Percentiles rank a stretch among this genome's conserved stretches.
Conservation (phyloP, 768 basidiomycete genomes). For the Rhizopogon salebrosus region DNA sequence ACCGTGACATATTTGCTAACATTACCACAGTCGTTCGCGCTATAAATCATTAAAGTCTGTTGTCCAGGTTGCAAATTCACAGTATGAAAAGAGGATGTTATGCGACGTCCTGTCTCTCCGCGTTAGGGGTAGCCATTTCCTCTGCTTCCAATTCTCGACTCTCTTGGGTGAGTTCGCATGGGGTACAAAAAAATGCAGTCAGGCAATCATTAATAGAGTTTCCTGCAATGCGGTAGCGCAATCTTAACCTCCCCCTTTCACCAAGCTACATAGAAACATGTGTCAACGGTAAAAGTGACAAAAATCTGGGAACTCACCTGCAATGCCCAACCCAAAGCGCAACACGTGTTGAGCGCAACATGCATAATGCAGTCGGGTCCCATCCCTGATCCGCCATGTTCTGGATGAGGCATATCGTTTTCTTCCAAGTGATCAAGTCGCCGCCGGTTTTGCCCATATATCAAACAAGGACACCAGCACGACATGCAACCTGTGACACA, state of each 20-base stretch:
- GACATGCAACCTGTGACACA: slow-evolving; percentile 12
- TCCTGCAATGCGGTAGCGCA: slow-evolving; percentile 44
- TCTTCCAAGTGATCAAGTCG: slow-evolving; percentile 28
- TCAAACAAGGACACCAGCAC: slow-evolving; percentile 34
- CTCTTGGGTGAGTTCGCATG: slow-evolving; percentile 48
- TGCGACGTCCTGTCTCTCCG: too few relatives aligned
- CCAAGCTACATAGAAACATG: slow-evolving; percentile 21
- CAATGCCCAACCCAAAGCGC: slow-evolving; percentile 3
- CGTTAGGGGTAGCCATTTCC: slow-evolving; percentile 15
- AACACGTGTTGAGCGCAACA: slow-evolving; percentile 1
- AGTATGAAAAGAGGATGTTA: not conserved
- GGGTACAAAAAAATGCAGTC: slow-evolving; percentile 35
- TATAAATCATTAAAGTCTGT: too few relatives aligned
- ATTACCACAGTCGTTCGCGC: too few relatives aligned
- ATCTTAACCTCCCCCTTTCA: slow-evolving; percentile 34
- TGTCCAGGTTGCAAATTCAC: too few relatives aligned
- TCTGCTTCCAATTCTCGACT: slow-evolving; percentile 42
- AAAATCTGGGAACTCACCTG: not conserved
- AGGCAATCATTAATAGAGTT: slow-evolving; percentile 36
- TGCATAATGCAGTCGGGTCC: slow-evolving; percentile 15
- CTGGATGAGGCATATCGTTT: slow-evolving; percentile 30
- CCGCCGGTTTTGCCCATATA: slow-evolving; percentile 32
- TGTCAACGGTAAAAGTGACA: not conserved
- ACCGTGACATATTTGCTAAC: too few relatives aligned
- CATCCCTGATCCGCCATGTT: slow-evolving; percentile 23